Percentiles rank a stretch among this genome's conserved stretches.
Conservation (phyloP, 305 asterid species). For the Solanum hybrid region DNA sequence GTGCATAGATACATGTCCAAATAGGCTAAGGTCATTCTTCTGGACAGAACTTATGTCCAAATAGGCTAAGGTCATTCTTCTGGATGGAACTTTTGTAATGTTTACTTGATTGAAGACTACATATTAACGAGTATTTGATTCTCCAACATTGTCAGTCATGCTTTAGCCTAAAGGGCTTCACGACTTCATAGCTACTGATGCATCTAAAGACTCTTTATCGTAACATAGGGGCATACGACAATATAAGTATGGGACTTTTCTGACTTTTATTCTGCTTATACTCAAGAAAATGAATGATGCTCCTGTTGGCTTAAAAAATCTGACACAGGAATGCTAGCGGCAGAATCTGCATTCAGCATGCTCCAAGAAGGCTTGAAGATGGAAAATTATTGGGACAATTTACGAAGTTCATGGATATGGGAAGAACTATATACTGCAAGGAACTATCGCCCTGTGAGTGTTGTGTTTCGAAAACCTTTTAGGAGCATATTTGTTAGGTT, state of each 20-base stretch:
- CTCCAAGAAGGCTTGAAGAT: conserved; percentile 50
- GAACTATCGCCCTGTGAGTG: conserved; percentile 91
- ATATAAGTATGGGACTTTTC: neutral
- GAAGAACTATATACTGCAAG: conserved; percentile 81
- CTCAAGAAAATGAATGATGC: neutral
- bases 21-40: neutral
- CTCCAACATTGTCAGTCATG: neutral
- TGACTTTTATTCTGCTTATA: neutral
- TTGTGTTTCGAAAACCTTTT: neutral
- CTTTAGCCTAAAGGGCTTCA: neutral
- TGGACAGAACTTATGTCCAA: neutral
- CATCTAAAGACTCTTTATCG: neutral
- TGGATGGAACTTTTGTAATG: neutral
- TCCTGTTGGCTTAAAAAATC: neutral
- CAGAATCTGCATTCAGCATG: conserved; percentile 68
- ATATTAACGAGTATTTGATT: neutral
- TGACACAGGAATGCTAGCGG: conserved; percentile 76
- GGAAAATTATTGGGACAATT: conserved; percentile 71
- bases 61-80: neutral
- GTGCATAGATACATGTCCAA: neutral
- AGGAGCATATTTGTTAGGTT: neutral
- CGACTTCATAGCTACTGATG: neutral
- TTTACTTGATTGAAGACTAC: neutral
- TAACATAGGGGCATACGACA: neutral
- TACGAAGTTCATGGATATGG: conserved; percentile 90